Conservation (phyloP, 179 eudicot genomes). For the Patellifolia procumbens region DNA sequence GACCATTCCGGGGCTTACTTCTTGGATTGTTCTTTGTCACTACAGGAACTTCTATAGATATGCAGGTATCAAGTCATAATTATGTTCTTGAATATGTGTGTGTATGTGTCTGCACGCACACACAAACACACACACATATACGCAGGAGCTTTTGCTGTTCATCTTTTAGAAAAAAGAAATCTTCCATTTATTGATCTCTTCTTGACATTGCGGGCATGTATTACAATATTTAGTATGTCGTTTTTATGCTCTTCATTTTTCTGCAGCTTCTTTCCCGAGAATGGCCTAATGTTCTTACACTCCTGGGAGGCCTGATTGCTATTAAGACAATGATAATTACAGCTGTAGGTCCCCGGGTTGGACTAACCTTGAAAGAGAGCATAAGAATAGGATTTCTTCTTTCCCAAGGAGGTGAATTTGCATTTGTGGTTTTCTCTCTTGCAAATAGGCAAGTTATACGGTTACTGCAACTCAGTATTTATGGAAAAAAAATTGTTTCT, state of each 20-base stretch:
- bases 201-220: neutral
- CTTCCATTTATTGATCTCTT: neutral
- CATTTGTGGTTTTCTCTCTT: constrained; percentile 90
- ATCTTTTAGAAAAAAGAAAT: neutral
- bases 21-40: constrained; percentile 96
- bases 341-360: constrained; percentile 95
- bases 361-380: constrained; percentile 81
- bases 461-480: constrained; percentile 6
- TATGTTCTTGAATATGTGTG: neutral
- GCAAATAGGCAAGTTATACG: constrained; percentile 68
- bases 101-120: too few relatives aligned
- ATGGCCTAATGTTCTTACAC: constrained; percentile 94
- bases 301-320: constrained; percentile 82
- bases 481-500: constrained; percentile 19
- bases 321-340: constrained; percentile 89
- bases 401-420: constrained; percentile 98
- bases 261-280: constrained; percentile 83
- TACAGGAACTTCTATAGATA: constrained; percentile 96
- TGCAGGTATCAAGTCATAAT: constrained; percentile 52
- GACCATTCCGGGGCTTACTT: constrained; percentile 98
- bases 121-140: too few relatives aligned
- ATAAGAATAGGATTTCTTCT: constrained; percentile 91
- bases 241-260: constrained; percentile 18
- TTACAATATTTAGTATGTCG: neutral
- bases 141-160: neutral